Conservation (phyloP, 1,284 basidiomycete genomes). For the Naganishia albida region DNA sequence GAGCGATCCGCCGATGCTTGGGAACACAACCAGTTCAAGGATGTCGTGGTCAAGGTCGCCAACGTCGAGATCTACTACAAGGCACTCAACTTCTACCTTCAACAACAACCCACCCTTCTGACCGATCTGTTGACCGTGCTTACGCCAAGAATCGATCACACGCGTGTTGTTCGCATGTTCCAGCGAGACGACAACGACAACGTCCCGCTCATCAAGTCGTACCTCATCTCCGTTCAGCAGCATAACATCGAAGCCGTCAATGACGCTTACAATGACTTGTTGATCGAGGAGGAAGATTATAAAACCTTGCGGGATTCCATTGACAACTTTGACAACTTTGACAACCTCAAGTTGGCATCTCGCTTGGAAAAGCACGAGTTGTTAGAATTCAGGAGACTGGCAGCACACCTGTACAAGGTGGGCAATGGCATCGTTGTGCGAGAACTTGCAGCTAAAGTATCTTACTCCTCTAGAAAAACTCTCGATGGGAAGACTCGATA, state of each 20-base stretch:
- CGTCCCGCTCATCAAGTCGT: constrained; percentile 90
- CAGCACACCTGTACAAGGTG: constrained; percentile 93
- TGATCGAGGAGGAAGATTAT: constrained; percentile 99
- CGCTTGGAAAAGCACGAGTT: constrained; percentile 87
- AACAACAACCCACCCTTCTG: constrained; percentile 88
- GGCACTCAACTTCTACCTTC: constrained; percentile 81
- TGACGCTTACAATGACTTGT: constrained; percentile 91
- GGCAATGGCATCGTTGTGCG: constrained; percentile 32
- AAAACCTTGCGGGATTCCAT: constrained; percentile 94
- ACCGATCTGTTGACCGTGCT: constrained; percentile 91
- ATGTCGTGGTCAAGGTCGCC: constrained; percentile 88
- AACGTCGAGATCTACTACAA: constrained; percentile 89
- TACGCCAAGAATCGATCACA: constrained; percentile 89
- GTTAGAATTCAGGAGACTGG: constrained; percentile 91
- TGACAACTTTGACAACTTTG: constrained; percentile 97
- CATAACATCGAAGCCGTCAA: constrained; percentile 96
- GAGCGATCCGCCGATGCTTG: constrained; percentile 95
- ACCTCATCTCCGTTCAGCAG: constrained; percentile 96
- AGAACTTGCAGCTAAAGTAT: background rate
- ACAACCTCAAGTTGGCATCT: constrained; percentile 82
- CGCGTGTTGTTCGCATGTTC: constrained; percentile 94
- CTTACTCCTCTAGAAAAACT: constrained; percentile 72
- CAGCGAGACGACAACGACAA: constrained; percentile 81
- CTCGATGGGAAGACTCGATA: constrained; percentile 92
- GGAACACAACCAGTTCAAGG: constrained; percentile 99